Base-by-base conservation (phyloP, 805 yeast genomes). In the Helenozyma rhizophorensis region DNA sequence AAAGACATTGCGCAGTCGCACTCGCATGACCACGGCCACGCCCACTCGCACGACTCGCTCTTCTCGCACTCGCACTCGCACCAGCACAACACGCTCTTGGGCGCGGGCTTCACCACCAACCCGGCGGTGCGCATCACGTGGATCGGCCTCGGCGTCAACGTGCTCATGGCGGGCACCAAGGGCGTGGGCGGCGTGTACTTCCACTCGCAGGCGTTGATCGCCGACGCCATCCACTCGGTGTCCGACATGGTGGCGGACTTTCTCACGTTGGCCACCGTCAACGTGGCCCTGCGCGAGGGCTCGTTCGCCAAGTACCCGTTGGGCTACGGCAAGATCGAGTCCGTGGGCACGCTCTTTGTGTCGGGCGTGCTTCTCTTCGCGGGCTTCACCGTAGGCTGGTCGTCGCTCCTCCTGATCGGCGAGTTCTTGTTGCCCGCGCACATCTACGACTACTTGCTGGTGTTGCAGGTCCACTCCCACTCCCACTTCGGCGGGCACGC, bases 101-200 rank as follows among this genome's bases (percentile, higher is more conserved):
- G 53, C 9, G 36, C 42, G 18, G 56, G 62, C 3, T 54, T 62
- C 21, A 40, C 50, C 13, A 44, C 60, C 15, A 85, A 87, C 52
- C 95, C 96, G 2, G 96, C 95, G 9, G 95, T 87, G 12, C 72
- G 93, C 46, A 88, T 90, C 47, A 90, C 98, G 0, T 83, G 95
- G 85, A 68, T 90, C 32, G 98, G 98, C 0, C 69, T 90, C 25
- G 60, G 79, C 18, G 86, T 85, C 26, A 93, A 93, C 54, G 76
- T 86, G 9, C 78, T 83, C 10, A 80, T 93, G 81, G 97, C 96
- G 0, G 65, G 75, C 2, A 80, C 89, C 21, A 93, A 93, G 56
- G 89, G 88, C 17, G 58, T 78, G 14, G 97, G 97, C 19, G 98
- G 98, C 6, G 68, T 86, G 12, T 78, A 78, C 23, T 93, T 93